phyloP scores from a whole-genome alignment of 441 rosid species.

The Metrosideros polymorpha region DNA sequence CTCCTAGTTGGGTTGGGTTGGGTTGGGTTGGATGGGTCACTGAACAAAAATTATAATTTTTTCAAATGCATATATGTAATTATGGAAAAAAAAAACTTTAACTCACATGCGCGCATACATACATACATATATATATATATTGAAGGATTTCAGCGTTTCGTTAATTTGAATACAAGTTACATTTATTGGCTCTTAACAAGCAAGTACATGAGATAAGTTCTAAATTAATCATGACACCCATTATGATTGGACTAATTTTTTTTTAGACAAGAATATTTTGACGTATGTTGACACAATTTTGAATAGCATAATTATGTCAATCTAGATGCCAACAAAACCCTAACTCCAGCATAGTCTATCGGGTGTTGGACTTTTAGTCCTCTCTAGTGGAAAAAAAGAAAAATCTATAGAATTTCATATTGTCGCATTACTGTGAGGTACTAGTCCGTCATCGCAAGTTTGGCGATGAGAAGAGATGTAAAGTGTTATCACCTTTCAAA shows the following conservation, averaged over 20 bases:
- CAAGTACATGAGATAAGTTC: neutral
- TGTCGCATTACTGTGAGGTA: neutral
- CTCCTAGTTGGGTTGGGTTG: neutral
- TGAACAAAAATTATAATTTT: neutral
- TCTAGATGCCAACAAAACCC: neutral
- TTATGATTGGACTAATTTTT: neutral
- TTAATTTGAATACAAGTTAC: neutral
- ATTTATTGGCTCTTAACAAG: neutral
- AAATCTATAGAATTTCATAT: neutral
- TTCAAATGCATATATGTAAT: neutral
- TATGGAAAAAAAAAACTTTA: too few species aligned
- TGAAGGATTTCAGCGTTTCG: constrained; percentile 7
- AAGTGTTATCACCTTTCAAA: neutral
- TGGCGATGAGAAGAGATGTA: neutral
- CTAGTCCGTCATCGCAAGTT: neutral
- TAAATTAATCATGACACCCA: rapidly evolving
- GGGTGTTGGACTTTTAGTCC: rapidly evolving
- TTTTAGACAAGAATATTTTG: neutral
- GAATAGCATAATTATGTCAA: neutral
- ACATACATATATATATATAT: constrained; percentile 10
- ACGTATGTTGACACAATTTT: rapidly evolving
- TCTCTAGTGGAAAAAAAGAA: neutral
- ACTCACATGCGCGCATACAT: too few species aligned
- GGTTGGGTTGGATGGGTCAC: neutral
- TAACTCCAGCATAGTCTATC: neutral